These are phyloP conservation scores for Monilinia polystroma DNA, from an alignment of 2,329 filamentous ascomycete species.

Conservation along the genomic window DNA sequence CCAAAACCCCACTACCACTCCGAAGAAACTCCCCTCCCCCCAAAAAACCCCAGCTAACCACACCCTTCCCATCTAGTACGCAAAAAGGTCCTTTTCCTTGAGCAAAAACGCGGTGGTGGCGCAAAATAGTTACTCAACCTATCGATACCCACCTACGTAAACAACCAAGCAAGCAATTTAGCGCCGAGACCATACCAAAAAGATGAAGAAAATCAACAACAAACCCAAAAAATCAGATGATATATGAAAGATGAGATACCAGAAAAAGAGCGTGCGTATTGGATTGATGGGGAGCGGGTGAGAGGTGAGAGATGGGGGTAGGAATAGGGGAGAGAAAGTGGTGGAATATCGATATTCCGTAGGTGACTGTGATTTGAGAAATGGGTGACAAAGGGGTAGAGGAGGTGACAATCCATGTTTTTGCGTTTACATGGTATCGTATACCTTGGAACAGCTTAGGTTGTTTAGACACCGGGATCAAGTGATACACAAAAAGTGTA, in stretches of 20 bases:
- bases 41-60: constrained; percentile 10
- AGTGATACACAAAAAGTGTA: neutral
- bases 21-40: no score
- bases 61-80: constrained; percentile 59
- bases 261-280: neutral
- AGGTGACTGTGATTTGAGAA: no score
- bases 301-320: neutral
- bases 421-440: no score
- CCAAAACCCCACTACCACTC: neutral
- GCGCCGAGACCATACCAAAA: no score
- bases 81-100: constrained; percentile 93
- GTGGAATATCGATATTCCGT: no score
- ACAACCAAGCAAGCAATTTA: neutral
- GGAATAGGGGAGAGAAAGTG: no score
- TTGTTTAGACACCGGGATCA: neutral
- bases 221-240: neutral
- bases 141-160: neutral
- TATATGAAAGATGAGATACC: neutral
- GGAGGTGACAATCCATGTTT: no score
- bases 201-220: neutral
- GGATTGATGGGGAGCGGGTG: neutral
- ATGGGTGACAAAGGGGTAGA: no score
- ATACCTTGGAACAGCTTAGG: no score
- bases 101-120: constrained; percentile 76
- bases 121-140: constrained; percentile 45